phyloP scores from a whole-genome alignment of 331 rosid genomes.

The Quercus tomentella region DNA sequence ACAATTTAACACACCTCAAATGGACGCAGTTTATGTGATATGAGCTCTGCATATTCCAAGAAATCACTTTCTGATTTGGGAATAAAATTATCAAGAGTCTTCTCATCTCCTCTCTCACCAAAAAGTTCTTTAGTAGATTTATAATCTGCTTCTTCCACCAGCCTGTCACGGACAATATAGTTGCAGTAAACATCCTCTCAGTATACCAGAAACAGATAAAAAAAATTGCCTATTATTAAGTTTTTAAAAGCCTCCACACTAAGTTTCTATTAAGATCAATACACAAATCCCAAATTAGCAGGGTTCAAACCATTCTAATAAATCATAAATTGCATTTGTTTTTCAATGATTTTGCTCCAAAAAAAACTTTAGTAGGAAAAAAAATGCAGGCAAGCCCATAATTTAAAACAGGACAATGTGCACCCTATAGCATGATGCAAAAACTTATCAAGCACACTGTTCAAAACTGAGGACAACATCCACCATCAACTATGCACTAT shows the following conservation, averaged over 20 bases:
- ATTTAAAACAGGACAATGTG: no score
- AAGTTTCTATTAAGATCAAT: neutral
- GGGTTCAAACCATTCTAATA: neutral
- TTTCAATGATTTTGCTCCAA: neutral
- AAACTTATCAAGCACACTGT: neutral
- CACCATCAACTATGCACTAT: neutral
- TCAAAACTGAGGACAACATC: neutral
- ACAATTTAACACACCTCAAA: constrained; percentile 52
- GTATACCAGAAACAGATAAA: neutral
- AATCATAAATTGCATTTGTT: neutral
- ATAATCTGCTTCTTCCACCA: constrained; percentile 91
- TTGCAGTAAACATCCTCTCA: constrained; percentile 2
- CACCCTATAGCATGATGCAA: no score
- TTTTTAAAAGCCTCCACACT: neutral
- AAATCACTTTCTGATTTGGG: constrained; percentile 92
- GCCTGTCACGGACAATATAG: constrained; percentile 34
- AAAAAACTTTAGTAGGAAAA: neutral
- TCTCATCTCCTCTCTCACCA: constrained; percentile 51
- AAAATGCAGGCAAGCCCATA: no score
- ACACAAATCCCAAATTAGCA: neutral
- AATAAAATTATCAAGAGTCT: constrained; percentile 78
- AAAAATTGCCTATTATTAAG: neutral
- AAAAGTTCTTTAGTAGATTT: constrained; percentile 81
- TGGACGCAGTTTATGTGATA: constrained; percentile 60
- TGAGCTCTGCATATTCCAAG: constrained; percentile 84